phyloP scores from a whole-genome alignment of 768 basidiomycete species.

The Leccinum imitatum region DNA sequence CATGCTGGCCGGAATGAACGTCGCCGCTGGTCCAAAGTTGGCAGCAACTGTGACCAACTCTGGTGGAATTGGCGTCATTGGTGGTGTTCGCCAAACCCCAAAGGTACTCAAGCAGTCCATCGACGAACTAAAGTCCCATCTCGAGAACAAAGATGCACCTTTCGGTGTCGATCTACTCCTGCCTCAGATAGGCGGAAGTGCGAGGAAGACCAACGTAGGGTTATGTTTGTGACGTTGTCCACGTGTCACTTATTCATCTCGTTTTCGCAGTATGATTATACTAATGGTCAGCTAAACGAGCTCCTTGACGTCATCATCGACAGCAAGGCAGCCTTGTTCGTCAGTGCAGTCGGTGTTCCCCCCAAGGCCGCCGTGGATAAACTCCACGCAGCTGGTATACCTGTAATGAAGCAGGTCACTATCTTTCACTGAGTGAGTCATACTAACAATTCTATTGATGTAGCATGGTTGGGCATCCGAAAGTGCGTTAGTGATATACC shows the following conservation, averaged over 20 bases:
- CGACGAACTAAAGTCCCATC: constrained; percentile 67
- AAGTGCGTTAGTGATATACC: constrained; percentile 40
- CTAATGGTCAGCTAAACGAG: constrained; percentile 71
- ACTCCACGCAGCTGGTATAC: constrained; percentile 74
- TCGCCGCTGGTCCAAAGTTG: constrained; percentile 80
- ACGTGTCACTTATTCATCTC: background rate
- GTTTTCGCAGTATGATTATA: constrained; percentile 60
- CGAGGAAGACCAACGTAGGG: constrained; percentile 76
- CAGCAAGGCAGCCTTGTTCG: constrained; percentile 72
- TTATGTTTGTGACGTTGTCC: background rate
- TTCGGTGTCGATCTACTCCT: constrained; percentile 84
- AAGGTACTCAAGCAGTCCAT: constrained; percentile 67
- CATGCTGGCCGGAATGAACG: constrained; percentile 82
- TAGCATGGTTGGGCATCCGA: constrained; percentile 85
- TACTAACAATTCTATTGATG: constrained; percentile 3
- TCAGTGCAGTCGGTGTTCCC: constrained; percentile 83
- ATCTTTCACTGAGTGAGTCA: background rate
- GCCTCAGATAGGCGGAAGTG: constrained; percentile 78
- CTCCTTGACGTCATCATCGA: constrained; percentile 79
- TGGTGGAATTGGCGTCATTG: constrained; percentile 86
- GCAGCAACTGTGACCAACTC: constrained; percentile 93
- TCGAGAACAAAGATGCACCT: constrained; percentile 74
- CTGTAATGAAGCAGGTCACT: constrained; percentile 76
- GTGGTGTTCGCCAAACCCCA: constrained; percentile 73
- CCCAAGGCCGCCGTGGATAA: constrained; percentile 81